Evolutionary conservation across 208 protist genomes (phyloP), one percentile per base, ranked within the genome.

Genomic region (Willaertia magna): DNA sequence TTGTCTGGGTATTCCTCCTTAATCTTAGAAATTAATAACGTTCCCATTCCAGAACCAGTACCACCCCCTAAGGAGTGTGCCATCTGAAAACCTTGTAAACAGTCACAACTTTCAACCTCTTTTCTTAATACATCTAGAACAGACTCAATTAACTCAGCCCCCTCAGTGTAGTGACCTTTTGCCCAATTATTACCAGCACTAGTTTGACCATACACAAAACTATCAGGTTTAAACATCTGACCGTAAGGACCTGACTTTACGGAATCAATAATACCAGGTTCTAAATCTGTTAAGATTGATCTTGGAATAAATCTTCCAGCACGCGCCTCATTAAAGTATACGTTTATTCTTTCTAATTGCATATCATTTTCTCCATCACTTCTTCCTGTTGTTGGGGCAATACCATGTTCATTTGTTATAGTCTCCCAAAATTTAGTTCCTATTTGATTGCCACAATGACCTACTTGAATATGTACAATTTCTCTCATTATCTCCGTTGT

Each of bases 121-220:
- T 93, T 95, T 51, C 93, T 86, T 0, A 95, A 87, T 51, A 88
- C 85, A 52, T 95, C 93, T 20, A 95, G 59, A 3, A 94, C 87
- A 20, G 67, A 51, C 55, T 95, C 93, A 67, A 93, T 87, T 0
- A 95, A 44, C 59, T 93, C 91, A 85, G 89, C 86, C 34, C 92
- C 93, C 46, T 95, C 92, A 39, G 91, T 94, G 85, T 95, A 95
- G 79, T 94, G 89, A 47, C 91, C 92, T 86, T 95, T 94, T n/a
- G 92, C 93, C 91, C 91, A 95, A 86, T 95, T 95, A 89, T 95
- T 95, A 75, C 90, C 90, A 43, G 87, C 79, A 52, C 61, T 20
- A 52, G 22, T 59, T 83, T 93, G 51, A 34, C 91, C 90, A 78
- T 89, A 90, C 40, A 95, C 87, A 67, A 94, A 92, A 55, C 93